Evolutionary conservation across 768 basidiomycete species (phyloP), one percentile per base, ranked within the genome.

Genomic region (Mycena rosella): DNA sequence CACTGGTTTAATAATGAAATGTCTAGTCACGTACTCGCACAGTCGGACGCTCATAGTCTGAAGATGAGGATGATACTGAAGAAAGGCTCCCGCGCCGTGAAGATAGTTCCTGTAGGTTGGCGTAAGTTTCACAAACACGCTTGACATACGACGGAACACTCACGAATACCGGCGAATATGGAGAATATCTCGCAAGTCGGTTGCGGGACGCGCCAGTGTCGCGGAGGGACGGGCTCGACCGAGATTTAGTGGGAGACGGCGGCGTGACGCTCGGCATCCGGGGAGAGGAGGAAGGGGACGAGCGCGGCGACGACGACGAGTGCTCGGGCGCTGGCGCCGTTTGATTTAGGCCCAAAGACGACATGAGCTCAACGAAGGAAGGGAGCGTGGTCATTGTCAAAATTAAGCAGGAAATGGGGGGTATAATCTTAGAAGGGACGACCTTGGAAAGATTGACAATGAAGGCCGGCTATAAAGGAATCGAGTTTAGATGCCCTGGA

Each of bases 361-460:
- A 88, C 92, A 95, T 93, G 77, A 95, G 91, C 81, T 94, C 90
- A 65, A 93, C 89, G 78, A 95, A 95, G 63, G 94, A 94, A 75
- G 94, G 94, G 73, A 95, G 89, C 74, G 91, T 79, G 76, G 90
- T 82, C 90, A 91, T 93, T 74, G 76, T 74, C 58, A 67, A 69
- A 72, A 75, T 67, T 74, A 75, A 72, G 73, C 70, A 72, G 73
- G 57, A 69, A 74, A 74, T 71, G 74, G 74, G 73, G 76, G 78
- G 75, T 78, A 78, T 79, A 80, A 63, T 64, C 36, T 68, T 69
- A 75, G 74, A 74, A 78, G 68, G 54, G 75, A 68, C 73, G 76
- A 72, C 78, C 69, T 70, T 57, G 54, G 68, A 58, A 47, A 52
- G 24, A 27, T 18, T 32, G 49, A 27, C 24, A 26, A 63, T 61